phyloP scores from a whole-genome alignment of 768 basidiomycete genomes.

The Phlebiopsis gigantea region DNA sequence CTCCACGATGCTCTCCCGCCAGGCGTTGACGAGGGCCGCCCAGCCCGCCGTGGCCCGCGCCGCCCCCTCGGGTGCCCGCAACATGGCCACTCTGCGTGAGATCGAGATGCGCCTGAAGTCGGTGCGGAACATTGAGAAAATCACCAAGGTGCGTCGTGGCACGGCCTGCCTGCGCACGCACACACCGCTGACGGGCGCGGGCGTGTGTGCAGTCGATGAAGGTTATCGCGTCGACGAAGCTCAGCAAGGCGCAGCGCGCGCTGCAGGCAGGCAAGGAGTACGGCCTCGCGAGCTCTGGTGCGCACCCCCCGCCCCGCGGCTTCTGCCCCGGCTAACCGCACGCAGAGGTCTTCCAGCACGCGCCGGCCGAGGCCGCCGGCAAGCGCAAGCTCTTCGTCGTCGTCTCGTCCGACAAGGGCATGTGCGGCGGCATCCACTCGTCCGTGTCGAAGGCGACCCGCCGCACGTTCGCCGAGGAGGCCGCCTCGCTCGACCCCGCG shows the following conservation, averaged over 20 bases:
- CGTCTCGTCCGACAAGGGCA: slow-evolving; percentile 97
- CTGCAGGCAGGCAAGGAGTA: slow-evolving; percentile 91
- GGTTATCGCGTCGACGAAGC: slow-evolving; percentile 98
- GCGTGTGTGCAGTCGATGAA: slow-evolving; percentile 75
- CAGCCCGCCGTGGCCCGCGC: slow-evolving; percentile 36
- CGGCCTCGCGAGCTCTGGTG: slow-evolving; percentile 87
- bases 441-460: slow-evolving; percentile 90
- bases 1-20: slow-evolving; percentile 44
- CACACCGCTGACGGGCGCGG: background rate
- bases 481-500: slow-evolving; percentile 44
- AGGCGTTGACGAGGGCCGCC: slow-evolving; percentile 39
- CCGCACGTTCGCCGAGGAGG: slow-evolving; percentile 53
- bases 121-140: slow-evolving; percentile 98
- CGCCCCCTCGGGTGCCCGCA: slow-evolving; percentile 52
- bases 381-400: slow-evolving; percentile 88
- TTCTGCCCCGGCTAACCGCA: background rate
- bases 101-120: slow-evolving; percentile 96
- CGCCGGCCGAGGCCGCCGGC: slow-evolving; percentile 59
- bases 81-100: slow-evolving; percentile 97
- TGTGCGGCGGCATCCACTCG: slow-evolving; percentile 99
- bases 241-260: slow-evolving; percentile 91
- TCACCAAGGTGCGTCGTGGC: slow-evolving; percentile 72
- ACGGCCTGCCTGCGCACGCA: background rate
- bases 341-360: slow-evolving; percentile 83
- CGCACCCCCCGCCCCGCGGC: slow-evolving; percentile 21